Conservation (phyloP, 768 basidiomycete species). For the Agrocybe pediades region DNA sequence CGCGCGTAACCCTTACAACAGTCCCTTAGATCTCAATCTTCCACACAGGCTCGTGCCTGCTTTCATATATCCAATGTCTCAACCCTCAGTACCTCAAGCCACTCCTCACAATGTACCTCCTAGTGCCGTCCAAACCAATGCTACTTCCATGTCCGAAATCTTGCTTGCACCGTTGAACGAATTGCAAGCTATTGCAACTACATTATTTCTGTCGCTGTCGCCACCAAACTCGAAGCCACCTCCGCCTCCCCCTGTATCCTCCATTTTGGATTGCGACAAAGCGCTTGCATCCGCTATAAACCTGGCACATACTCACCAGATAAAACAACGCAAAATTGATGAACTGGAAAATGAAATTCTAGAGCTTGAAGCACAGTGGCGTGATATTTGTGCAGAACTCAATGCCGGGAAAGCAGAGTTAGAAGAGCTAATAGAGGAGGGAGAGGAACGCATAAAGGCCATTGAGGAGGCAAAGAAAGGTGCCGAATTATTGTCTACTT, state of each 20-base stretch:
- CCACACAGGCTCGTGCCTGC: too few species aligned
- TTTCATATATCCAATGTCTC: constrained; percentile 16
- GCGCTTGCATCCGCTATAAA: constrained; percentile 67
- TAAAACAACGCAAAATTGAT: constrained; percentile 75
- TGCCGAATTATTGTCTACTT: constrained; percentile 27
- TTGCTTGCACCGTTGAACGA: constrained; percentile 64
- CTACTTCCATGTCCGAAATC: constrained; percentile 59
- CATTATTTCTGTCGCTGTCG: constrained; percentile 73
- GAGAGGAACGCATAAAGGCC: constrained; percentile 69
- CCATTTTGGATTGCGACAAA: constrained; percentile 65
- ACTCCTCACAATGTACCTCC: constrained; percentile 1
- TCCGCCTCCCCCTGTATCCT: constrained; percentile 56
- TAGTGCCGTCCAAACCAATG: constrained; percentile 20
- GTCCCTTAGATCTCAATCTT: too few species aligned
- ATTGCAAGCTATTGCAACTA: constrained; percentile 63
- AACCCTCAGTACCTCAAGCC: constrained; percentile 12
- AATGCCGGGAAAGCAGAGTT: constrained; percentile 69
- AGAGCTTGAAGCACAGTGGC: constrained; percentile 66
- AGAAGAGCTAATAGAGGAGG: constrained; percentile 71
- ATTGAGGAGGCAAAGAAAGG: constrained; percentile 76
- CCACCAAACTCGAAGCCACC: constrained; percentile 65
- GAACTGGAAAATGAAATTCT: constrained; percentile 70
- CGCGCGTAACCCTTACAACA: too few species aligned
- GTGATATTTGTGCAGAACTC: constrained; percentile 64
- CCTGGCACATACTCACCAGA: constrained; percentile 70